These are phyloP conservation scores for Panellus pusillus DNA, from an alignment of 768 basidiomycete species.

Conservation along the genomic window DNA sequence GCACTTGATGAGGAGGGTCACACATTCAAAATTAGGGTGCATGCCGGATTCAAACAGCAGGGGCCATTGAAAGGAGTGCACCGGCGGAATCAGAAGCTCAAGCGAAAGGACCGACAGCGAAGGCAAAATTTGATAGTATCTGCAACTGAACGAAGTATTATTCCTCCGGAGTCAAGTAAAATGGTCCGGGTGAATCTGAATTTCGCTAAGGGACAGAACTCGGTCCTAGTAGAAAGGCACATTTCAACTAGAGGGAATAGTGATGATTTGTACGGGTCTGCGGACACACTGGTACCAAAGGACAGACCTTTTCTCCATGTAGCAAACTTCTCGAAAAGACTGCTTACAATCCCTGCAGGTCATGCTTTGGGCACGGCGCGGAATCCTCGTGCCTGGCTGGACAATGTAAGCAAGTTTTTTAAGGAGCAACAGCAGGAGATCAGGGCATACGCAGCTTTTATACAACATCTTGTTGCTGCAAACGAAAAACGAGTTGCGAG, in stretches of 20 bases:
- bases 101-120: too few relatives aligned
- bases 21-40: neutral
- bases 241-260: conserved; percentile 2
- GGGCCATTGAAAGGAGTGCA: neutral
- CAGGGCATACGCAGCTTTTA: too few relatives aligned
- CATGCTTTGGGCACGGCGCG: conserved; percentile 10
- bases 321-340: neutral
- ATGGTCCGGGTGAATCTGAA: too few relatives aligned
- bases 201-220: too few relatives aligned
- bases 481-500: neutral
- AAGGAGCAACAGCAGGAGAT: neutral
- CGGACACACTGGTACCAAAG: conserved; percentile 15
- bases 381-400: conserved; percentile 16
- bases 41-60: neutral
- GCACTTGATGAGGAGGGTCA: neutral
- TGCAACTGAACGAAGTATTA: conserved; percentile 7
- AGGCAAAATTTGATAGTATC: too few relatives aligned
- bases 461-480: neutral
- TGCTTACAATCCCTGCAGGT: conserved; percentile 7
- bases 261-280: conserved; percentile 3
- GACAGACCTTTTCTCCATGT: neutral
- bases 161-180: conserved; percentile 16
- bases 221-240: conserved; percentile 15
- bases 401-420: neutral
- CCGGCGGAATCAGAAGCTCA: neutral